These are phyloP conservation scores for Trametopsis cervina DNA, from an alignment of 768 basidiomycete species.

Conservation along the genomic window DNA sequence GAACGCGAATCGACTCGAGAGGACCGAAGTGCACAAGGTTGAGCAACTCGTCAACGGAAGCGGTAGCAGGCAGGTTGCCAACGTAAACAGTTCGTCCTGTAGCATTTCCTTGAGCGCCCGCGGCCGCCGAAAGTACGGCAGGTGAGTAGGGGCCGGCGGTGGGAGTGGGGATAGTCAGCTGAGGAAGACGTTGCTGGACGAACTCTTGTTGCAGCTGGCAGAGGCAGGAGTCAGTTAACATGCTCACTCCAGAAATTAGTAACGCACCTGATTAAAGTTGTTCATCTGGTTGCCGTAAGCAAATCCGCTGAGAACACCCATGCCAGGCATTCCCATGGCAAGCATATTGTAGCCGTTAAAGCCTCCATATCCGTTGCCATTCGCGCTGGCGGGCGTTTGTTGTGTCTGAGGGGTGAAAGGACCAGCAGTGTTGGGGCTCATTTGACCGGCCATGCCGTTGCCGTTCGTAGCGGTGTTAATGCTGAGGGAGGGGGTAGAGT, in stretches of 20 bases:
- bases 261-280: conserved; percentile 57
- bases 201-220: conserved; percentile 36
- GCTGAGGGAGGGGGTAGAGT: conserved; percentile 64
- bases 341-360: conserved; percentile 73
- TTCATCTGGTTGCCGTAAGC: conserved; percentile 67
- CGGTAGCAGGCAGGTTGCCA: conserved; percentile 91
- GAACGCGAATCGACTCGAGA: conserved; percentile 87
- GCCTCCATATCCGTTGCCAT: conserved; percentile 45
- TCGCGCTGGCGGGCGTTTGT: conserved; percentile 29
- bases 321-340: conserved; percentile 71
- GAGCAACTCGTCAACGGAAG: conserved; percentile 95
- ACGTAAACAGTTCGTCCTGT: conserved; percentile 93
- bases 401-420: conserved; percentile 45
- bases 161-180: conserved; percentile 62
- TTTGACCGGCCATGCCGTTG: conserved; percentile 49
- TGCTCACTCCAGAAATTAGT: background rate
- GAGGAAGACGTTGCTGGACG: conserved; percentile 55
- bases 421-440: conserved; percentile 61
- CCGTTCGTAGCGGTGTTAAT: conserved; percentile 50
- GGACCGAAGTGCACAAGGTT: conserved; percentile 98
- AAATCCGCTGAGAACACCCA: conserved; percentile 67
- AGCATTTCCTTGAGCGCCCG: conserved; percentile 48
- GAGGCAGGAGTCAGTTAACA: background rate
- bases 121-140: conserved; percentile 66
- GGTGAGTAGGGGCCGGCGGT: conserved; percentile 74